phyloP scores from a whole-genome alignment of 305 asterid species.

The Fraxinus baroniana region DNA sequence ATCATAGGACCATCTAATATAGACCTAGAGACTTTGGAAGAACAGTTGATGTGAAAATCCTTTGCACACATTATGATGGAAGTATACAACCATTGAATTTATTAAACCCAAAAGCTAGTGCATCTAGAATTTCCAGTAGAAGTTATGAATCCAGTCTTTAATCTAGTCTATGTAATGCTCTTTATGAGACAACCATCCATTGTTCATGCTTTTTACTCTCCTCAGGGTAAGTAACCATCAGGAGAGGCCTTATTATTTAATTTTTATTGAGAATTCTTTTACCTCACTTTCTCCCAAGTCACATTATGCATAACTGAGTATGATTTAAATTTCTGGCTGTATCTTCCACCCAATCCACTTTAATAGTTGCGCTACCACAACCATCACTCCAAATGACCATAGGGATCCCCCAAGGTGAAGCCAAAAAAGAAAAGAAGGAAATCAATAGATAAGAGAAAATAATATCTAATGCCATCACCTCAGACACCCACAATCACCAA shows the following conservation, averaged over 20 bases:
- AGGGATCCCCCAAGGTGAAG: not conserved
- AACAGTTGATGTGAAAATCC: not conserved
- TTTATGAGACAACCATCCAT: not conserved
- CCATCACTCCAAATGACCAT: not conserved
- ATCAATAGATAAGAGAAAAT: not conserved
- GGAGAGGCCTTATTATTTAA: not conserved
- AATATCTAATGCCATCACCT: not conserved
- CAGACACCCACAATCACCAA: no score
- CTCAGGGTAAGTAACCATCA: not conserved
- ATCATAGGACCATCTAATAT: not conserved
- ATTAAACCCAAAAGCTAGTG: not conserved
- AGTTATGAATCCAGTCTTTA: not conserved
- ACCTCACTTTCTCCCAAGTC: not conserved
- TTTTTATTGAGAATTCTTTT: not conserved
- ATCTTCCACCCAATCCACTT: not conserved
- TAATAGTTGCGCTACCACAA: not conserved
- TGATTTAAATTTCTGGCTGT: not conserved
- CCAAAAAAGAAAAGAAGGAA: not conserved
- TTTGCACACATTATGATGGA: not conserved
- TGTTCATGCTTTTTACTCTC: not conserved
- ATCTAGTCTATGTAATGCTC: not conserved
- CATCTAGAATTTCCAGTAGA: not conserved
- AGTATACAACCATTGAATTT: not conserved
- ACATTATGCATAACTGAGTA: not conserved
- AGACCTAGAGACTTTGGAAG: not conserved